These are phyloP conservation scores for Fusarium nanum DNA, from an alignment of 2,329 filamentous ascomycete genomes.

Conservation along the genomic window DNA sequence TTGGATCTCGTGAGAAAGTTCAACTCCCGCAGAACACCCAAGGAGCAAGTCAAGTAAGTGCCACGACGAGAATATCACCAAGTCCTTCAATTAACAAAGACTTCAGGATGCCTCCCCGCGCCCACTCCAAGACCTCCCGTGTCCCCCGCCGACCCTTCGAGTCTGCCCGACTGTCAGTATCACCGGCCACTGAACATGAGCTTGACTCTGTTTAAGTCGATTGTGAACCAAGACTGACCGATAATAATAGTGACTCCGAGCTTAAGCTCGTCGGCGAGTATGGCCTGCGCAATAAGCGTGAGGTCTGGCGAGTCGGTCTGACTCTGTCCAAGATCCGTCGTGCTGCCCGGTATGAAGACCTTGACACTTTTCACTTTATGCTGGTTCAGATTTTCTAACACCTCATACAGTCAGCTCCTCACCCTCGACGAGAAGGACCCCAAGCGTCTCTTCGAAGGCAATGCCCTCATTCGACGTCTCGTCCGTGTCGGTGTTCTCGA, in stretches of 20 bases:
- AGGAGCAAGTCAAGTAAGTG: slow-evolving; percentile 57
- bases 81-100: slow-evolving; percentile 46
- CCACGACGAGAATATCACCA: slow-evolving; percentile 16
- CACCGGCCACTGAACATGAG: slow-evolving; percentile 97
- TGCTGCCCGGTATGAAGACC: slow-evolving; percentile 87
- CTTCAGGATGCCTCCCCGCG: slow-evolving; percentile 60
- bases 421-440: slow-evolving; percentile 99
- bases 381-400: slow-evolving; percentile 41
- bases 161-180: slow-evolving; percentile 99
- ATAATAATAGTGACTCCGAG: slow-evolving; percentile 88
- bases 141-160: slow-evolving; percentile 98
- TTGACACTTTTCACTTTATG: neutral
- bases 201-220: slow-evolving; percentile 98
- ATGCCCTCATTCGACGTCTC: slow-evolving; percentile 99
- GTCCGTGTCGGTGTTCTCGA: slow-evolving; percentile 99
- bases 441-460: slow-evolving; percentile 99
- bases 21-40: slow-evolving; percentile 52
- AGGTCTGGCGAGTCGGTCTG: slow-evolving; percentile 99
- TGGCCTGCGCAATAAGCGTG: slow-evolving; percentile 99
- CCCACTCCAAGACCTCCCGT: slow-evolving; percentile 99
- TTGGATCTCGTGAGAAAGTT: slow-evolving; percentile 47
- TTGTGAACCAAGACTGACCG: slow-evolving; percentile 79
- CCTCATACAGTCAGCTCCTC: slow-evolving; percentile 87
- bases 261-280: slow-evolving; percentile 99
- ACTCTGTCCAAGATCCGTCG: slow-evolving; percentile 99